Evolutionary conservation across 2,329 filamentous ascomycete species (phyloP), one percentile per base, ranked within the genome.

Genomic region (Cladosporium sp.): DNA sequence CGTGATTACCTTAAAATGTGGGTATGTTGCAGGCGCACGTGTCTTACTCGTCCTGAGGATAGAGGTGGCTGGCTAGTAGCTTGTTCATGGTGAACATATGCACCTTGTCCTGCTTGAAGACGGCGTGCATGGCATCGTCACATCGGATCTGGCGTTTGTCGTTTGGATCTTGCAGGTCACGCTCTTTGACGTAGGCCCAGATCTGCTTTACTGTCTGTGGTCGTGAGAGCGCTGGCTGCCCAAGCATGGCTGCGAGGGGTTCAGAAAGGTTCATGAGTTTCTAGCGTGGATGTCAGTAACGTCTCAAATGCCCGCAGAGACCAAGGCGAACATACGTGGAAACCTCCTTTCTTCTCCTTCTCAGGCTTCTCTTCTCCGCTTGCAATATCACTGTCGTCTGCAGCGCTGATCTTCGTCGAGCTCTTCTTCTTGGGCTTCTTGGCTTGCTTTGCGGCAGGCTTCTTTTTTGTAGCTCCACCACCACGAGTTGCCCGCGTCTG

Each of bases 31-130:
- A 16, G 7, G 15, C 13, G 32, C 8, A 7, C 15, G 12, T 35
- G 30, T 3, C 30, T 19, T 46, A 38, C 67, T 93, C 89, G 47
- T 92, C 89, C 41, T 88, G 78, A 2, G 86, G 87, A 65, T 95
- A 96, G 33, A 97, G 76, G 63, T 97, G 92, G 66, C 86, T 84
- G 55, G 88, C 89, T 9, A 97, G 82, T 13, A 95, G 81, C 75
- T 96, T 96, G 76, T 95, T 97, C 92, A 98, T 97, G 59, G 89
- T 91, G 70, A 98, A 98, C 93, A 98, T 98, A 70, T 97, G 89
- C 43, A 98, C 86, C 62, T 81, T 87, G 62, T 90, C 82, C 63
- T 86, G 80, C 69, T 95, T 95, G 74, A 98, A 98, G 7, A 98
- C 86, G 6, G 86, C 86, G 53, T 88, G 84, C 85, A 98, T 86